These are phyloP conservation scores for Rhodotorula paludigena DNA, from an alignment of 768 basidiomycete species.

Conservation along the genomic window DNA sequence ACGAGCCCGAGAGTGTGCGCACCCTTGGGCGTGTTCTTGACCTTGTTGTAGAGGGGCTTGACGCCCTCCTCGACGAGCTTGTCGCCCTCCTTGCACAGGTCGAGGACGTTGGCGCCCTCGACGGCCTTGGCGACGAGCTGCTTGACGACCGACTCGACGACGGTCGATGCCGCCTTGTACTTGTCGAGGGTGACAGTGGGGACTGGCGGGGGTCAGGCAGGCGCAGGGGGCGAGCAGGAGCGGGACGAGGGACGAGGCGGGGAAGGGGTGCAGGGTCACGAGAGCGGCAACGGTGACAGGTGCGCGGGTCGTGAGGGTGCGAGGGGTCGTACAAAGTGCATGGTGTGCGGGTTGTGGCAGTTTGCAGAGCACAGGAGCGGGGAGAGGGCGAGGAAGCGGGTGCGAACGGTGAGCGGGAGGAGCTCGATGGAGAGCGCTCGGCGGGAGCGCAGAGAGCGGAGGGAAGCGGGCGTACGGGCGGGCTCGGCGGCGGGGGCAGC, in stretches of 20 bases:
- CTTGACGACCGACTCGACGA: slow-evolving; percentile 76
- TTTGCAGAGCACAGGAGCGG: neutral
- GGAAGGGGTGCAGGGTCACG: neutral
- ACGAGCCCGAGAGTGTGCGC: slow-evolving; percentile 40
- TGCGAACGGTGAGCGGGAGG: neutral
- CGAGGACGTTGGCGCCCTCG: slow-evolving; percentile 77
- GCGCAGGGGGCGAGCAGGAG: neutral
- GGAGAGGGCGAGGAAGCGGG: neutral
- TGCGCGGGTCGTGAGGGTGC: neutral
- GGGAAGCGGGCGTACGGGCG: slow-evolving; percentile 11
- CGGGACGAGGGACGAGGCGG: neutral
- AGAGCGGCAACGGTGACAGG: neutral
- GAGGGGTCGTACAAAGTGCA: neutral
- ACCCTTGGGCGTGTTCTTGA: slow-evolving; percentile 86
- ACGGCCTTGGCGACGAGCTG: slow-evolving; percentile 69
- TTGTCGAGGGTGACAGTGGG: slow-evolving; percentile 44
- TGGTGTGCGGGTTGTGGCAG: neutral
- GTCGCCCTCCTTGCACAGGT: slow-evolving; percentile 89
- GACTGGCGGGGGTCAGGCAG: slow-evolving; percentile 4
- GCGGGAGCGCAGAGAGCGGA: neutral
- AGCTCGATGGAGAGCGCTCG: neutral
- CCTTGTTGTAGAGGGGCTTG: slow-evolving; percentile 82
- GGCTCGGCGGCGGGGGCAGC: neutral
- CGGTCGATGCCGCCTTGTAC: slow-evolving; percentile 80
- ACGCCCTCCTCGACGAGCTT: slow-evolving; percentile 83